Base-by-base conservation (phyloP, 257 asterid species). In the Jacaranda mimosifolia region DNA sequence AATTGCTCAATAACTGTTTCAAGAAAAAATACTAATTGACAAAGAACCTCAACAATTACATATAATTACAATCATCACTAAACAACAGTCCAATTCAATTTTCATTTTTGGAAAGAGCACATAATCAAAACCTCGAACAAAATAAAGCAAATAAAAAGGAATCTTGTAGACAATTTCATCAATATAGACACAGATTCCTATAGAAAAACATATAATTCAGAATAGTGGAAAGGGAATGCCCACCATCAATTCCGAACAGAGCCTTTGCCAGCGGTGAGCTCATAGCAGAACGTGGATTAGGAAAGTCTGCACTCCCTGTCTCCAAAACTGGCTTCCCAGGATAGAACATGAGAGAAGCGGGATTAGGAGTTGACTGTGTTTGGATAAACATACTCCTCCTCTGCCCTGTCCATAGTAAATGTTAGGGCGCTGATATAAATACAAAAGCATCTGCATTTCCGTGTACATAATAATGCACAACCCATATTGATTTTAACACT, bases 311-410 rank as follows among this genome's bases (percentile, higher is more conserved):
- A 70, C 94, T 92, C 70, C 99, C 97, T 14, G 84, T 42, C 82
- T 95, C 97, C 93, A 95, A 76, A 58, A 95, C 98, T 5, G 96
- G 89, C 86, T 91, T 91, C 82, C 98, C 98, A n/a, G 99, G 99
- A 80, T 86, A 81, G 87, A 95, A 95, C 98, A 95, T 92, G 74
- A 95, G 94, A 11, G 99, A 95, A 13, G 89, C 88, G 39, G 99
- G 99, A 68, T 95, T 95, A 2, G 99, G 99, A 75, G 99, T 95
- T 3, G 97, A 85, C 63, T 95, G 98, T 12, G 98, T 93, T 84
- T 93, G 99, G 75, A 95, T 95, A 82, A 95, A 95, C 97, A 95
- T 86, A 77, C 91, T 86, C 88, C 99, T 90, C 83, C 88, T 90
- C 92, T 95, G 97, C 89, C 91, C 99, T 94, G 93, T 79, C 73